phyloP scores from a whole-genome alignment of 1,284 basidiomycete species.

The Marasmius oreades region DNA sequence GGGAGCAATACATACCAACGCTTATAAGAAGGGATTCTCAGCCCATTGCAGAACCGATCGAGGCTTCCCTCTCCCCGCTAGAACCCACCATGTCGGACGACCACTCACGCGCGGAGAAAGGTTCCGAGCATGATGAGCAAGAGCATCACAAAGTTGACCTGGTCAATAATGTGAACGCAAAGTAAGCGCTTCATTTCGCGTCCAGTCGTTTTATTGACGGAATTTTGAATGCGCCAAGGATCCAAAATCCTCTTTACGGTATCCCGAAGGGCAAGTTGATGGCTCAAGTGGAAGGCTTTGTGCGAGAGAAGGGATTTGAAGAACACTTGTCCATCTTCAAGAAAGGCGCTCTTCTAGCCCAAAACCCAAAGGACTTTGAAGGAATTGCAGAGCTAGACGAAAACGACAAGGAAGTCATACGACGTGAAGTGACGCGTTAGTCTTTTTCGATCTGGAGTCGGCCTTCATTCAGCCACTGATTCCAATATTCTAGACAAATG shows the following conservation, averaged over 20 bases:
- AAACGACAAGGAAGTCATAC: constrained; percentile 45
- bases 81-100: not conserved
- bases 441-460: constrained; percentile 10
- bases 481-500: constrained; percentile 43
- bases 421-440: constrained; percentile 51
- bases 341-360: constrained; percentile 60
- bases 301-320: constrained; percentile 40
- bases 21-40: no score
- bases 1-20: no score
- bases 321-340: constrained; percentile 43
- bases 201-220: constrained; percentile 3
- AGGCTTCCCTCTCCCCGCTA: not conserved
- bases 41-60: not conserved
- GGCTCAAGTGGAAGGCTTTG: constrained; percentile 43
- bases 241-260: constrained; percentile 53
- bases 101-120: constrained; percentile 10
- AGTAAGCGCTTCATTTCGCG: constrained; percentile 22
- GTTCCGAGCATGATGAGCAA: constrained; percentile 13
- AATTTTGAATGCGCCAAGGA: constrained; percentile 27
- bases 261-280: constrained; percentile 41
- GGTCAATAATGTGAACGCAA: constrained; percentile 38
- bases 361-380: constrained; percentile 50
- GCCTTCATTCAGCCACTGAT: not conserved
- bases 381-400: constrained; percentile 45
- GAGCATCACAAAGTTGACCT: constrained; percentile 22